phyloP scores from a whole-genome alignment of 1,284 basidiomycete genomes.

The Pseudozyma flocculosa region DNA sequence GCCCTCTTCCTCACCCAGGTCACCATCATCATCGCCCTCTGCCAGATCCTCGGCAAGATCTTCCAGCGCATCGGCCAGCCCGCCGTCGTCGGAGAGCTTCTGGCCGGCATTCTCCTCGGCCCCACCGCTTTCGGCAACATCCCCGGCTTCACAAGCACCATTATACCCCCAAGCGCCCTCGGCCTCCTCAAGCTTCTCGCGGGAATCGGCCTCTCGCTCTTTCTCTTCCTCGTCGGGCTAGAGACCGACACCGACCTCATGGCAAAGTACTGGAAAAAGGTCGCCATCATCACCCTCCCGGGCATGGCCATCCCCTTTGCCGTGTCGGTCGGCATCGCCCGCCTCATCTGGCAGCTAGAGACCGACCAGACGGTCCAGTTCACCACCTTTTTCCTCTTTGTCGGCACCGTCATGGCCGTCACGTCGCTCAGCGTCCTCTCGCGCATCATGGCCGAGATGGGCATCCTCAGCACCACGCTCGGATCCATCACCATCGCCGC shows the following conservation, averaged over 20 bases:
- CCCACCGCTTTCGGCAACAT: conserved; percentile 40
- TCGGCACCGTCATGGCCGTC: conserved; percentile 47
- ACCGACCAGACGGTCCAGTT: conserved; percentile 37
- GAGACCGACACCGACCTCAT: conserved; percentile 48
- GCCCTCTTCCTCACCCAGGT: conserved; percentile 37
- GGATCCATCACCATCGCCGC: conserved; percentile 40
- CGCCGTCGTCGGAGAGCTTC: conserved; percentile 36
- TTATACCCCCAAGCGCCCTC: conserved; percentile 22
- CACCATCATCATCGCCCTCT: conserved; percentile 27
- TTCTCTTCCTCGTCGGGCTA: conserved; percentile 43
- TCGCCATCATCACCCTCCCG: conserved; percentile 36
- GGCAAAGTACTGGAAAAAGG: conserved; percentile 37
- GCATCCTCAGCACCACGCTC: conserved; percentile 36
- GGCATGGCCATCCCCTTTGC: conserved; percentile 46
- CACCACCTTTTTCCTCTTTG: conserved; percentile 46
- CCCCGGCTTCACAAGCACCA: conserved; percentile 33
- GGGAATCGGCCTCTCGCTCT: conserved; percentile 33
- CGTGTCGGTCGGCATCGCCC: conserved; percentile 40
- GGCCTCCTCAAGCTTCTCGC: conserved; percentile 36
- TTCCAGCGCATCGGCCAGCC: conserved; percentile 37
- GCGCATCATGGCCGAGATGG: conserved; percentile 41
- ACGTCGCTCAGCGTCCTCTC: conserved; percentile 37
- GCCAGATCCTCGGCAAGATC: conserved; percentile 25
- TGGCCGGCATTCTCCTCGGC: conserved; percentile 38
- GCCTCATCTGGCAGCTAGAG: conserved; percentile 30